These are phyloP conservation scores for Crithidia thermophila DNA, from an alignment of 208 protist genomes.

Conservation along the genomic window DNA sequence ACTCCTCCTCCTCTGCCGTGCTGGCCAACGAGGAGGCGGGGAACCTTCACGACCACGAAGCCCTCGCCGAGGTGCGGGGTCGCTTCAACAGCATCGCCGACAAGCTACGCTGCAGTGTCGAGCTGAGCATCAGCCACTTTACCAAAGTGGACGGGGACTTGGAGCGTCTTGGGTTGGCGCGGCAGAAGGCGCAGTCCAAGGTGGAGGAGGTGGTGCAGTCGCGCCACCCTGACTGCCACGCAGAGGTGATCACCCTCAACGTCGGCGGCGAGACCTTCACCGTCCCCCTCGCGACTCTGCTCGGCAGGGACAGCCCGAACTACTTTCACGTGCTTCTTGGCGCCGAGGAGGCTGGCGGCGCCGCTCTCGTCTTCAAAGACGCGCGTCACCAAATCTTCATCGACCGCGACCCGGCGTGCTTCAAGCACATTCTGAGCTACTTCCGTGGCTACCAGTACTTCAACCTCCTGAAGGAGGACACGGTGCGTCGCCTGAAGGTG, in stretches of 20 bases:
- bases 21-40: conserved; percentile 9
- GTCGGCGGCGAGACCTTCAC: conserved; percentile 84
- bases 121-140: conserved; percentile 23
- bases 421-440: conserved; percentile 84
- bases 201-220: conserved; percentile 27
- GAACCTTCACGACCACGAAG: conserved; percentile 7
- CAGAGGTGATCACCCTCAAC: conserved; percentile 61
- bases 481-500: conserved; percentile 57
- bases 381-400: conserved; percentile 71
- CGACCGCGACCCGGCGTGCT: conserved; percentile 83
- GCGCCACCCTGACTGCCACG: conserved; percentile 6
- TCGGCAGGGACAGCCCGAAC: conserved; percentile 35
- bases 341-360: conserved; percentile 5
- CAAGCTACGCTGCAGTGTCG: conserved; percentile 23
- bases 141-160: conserved; percentile 24
- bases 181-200: conserved; percentile 20
- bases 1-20: background rate
- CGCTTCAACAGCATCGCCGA: conserved; percentile 16
- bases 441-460: conserved; percentile 82
- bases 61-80: conserved; percentile 22
- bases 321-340: conserved; percentile 45
- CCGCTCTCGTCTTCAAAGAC: conserved; percentile 52
- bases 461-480: conserved; percentile 67
- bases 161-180: conserved; percentile 20
- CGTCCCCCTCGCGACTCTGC: conserved; percentile 63